Evolutionary conservation across 1,139 yeast genomes (phyloP), one percentile per base, ranked within the genome.

Genomic region (Citeromyces hawaiiensis): DNA sequence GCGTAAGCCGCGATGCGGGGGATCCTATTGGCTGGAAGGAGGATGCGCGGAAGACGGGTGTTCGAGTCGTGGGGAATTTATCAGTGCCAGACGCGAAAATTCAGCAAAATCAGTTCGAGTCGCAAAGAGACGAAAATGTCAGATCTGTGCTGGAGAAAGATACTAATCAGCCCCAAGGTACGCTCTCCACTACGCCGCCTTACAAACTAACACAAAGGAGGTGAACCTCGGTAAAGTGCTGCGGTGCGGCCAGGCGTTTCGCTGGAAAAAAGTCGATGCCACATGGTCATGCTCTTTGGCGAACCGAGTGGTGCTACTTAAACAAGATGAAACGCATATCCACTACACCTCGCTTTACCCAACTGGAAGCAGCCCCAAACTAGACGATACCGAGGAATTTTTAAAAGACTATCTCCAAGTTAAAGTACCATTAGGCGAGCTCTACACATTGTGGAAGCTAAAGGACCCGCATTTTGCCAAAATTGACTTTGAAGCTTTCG

Each of bases 241-340:
- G 35, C 68, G 94, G 42, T 85, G 96, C 54, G 97, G 97, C 0
- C 97, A 88, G 56, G 77, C 93, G 0, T 83, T 83, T 49, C 59
- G 85, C 40, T 78, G 86, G 86, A 74, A 74, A 50, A 71, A 68
- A 45, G 61, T 74, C 3, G 64, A 73, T 46, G 60, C 67, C 40
- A 63, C 70, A 1, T 79, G 86, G 86, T 69, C 81, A 0, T 76
- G 79, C 49, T 61, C 81, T 0, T 53, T 68, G 10, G 47, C 55
- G 4, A 70, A 69, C 44, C 54, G 72, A 39, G 68, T 78, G 9
- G 52, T 79, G 6, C 59, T 79, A 36, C 55, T 79, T 32, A 67
- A 56, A 41, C 83, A 78, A 48, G 72, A 60, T 39, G 52, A 48
- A 3, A 37, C 47, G 1, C 40, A 43, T 9, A 48, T 66, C 7